Base-by-base conservation (phyloP, 805 yeast species). In the Helenozyma baotianmanensis region DNA sequence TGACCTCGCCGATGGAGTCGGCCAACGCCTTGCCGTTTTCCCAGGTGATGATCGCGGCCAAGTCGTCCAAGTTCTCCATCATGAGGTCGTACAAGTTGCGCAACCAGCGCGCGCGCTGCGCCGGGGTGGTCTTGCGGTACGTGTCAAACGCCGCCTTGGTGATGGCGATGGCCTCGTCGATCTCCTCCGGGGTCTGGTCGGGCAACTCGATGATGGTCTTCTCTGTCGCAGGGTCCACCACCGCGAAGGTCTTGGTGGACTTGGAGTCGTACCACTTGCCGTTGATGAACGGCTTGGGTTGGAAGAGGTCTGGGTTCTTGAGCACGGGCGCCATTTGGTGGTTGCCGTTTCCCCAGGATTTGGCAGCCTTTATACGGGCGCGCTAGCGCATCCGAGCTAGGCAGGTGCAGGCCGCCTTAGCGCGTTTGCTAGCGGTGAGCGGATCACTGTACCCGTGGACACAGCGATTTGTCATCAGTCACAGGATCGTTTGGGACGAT, bases 1-100 rank as follows among this genome's bases (percentile, higher is more conserved):
- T 72, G 38, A 75, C 53, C 47, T 77, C 82, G 33, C 80, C 80
- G 9, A 50, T 49, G 7, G 80, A 70, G 44, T 76, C 82, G 25
- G 70, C 51, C 27, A 72, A 52, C 10, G 78, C 62, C 50, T 76
- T 76, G 40, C 82, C 82, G 48, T 76, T 77, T 54, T 77, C 82
- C 74, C 74, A 73, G 17, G 79, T 62, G 26, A 75, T 50, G 33
- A 77, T 60, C 32, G 69, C 68, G 11, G 76, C 82, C 50, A 77
- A 62, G 49, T 77, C 82, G 16, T 75, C 80, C 29, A 58, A 46
- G 45, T 77, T 74, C 38, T 76, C 80, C 17, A 64, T 58, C 70
- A 76, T 75, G 33, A 75, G 53, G 32, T 71, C 55, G 54, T 56
- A 67, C 45, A 76, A 40, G 28, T 68, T 74, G 51, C 78, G 62